Percentiles rank a stretch among this genome's conserved stretches.
phyloP scores from a whole-genome alignment of 208 protist species.

The Acanthamoeba triangularis region DNA sequence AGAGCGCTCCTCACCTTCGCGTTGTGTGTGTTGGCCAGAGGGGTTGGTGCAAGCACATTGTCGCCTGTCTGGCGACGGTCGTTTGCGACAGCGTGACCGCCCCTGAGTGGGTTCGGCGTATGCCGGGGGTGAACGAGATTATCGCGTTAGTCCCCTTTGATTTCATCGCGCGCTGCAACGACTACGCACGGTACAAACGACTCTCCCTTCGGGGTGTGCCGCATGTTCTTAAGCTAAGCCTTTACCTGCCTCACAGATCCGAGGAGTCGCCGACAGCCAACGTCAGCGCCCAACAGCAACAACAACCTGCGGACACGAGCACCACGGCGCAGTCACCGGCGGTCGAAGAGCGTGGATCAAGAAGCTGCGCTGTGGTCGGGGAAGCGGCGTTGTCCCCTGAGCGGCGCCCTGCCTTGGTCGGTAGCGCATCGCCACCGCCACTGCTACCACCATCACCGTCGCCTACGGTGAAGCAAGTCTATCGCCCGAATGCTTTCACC shows the following conservation, averaged over 20 bases:
- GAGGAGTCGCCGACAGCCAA: no score
- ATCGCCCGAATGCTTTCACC: not conserved
- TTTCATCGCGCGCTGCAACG: not conserved
- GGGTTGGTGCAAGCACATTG: conserved; percentile 25
- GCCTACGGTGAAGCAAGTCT: not conserved
- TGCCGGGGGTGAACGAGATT: not conserved
- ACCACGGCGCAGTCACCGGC: no score
- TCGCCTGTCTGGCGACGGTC: conserved; percentile 3
- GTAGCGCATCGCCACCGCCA: not conserved
- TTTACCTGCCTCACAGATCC: no score
- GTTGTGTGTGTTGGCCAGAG: not conserved
- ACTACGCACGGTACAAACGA: not conserved
- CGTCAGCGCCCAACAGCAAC: no score
- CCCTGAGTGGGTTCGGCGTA: not conserved
- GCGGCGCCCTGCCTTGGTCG: no score
- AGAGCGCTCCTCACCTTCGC: not conserved
- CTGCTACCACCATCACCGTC: not conserved
- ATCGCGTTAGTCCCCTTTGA: not conserved
- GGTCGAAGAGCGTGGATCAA: no score
- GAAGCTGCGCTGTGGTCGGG: no score
- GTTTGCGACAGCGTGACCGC: not conserved
- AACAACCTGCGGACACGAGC: no score
- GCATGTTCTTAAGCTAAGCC: no score
- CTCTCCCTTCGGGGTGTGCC: no score
- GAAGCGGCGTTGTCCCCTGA: no score